Percentiles rank a stretch among this genome's conserved stretches.
phyloP scores from a whole-genome alignment of 2,329 filamentous ascomycete species.

The Colletotrichum liriopes region DNA sequence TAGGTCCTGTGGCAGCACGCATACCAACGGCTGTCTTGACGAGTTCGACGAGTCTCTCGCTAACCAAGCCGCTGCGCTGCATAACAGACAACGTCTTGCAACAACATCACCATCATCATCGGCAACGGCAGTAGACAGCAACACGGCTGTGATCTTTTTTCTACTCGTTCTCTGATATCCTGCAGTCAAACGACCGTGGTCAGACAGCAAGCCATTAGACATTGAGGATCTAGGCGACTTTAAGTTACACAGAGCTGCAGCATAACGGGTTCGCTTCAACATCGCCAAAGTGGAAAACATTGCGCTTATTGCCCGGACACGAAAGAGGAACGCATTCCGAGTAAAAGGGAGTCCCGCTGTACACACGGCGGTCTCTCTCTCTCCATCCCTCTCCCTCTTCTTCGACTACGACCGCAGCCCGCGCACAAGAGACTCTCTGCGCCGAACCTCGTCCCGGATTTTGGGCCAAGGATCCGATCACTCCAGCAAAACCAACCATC shows the following conservation, averaged over 20 bases:
- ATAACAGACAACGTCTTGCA: slow-evolving; percentile 28
- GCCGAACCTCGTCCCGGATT: neutral
- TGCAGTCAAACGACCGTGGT: slow-evolving; percentile 28
- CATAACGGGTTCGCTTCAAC: slow-evolving; percentile 24
- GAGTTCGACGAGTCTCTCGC: slow-evolving; percentile 15
- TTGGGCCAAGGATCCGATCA: slow-evolving; percentile 10
- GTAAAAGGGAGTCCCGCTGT: neutral
- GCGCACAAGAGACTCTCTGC: neutral
- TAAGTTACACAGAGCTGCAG: slow-evolving; percentile 36
- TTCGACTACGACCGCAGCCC: slow-evolving; percentile 1
- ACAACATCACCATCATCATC: neutral
- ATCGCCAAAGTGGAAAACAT: slow-evolving; percentile 24
- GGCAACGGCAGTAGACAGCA: slow-evolving; percentile 16
- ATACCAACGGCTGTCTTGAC: slow-evolving; percentile 18
- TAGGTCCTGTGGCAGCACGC: slow-evolving; percentile 4
- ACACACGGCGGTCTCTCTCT: neutral
- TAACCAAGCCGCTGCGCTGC: slow-evolving; percentile 32
- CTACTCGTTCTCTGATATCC: slow-evolving; percentile 5
- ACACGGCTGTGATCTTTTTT: slow-evolving; percentile 1
- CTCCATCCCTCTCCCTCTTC: no score
- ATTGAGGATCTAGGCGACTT: slow-evolving; percentile 27
- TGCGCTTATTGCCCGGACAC: slow-evolving; percentile 18
- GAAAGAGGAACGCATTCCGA: neutral
- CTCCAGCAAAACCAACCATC: slow-evolving; percentile 12
- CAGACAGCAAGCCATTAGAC: slow-evolving; percentile 20